Evolutionary conservation across 2,329 filamentous ascomycete genomes (phyloP).

Genomic region (Waltergamsia citrina): DNA sequence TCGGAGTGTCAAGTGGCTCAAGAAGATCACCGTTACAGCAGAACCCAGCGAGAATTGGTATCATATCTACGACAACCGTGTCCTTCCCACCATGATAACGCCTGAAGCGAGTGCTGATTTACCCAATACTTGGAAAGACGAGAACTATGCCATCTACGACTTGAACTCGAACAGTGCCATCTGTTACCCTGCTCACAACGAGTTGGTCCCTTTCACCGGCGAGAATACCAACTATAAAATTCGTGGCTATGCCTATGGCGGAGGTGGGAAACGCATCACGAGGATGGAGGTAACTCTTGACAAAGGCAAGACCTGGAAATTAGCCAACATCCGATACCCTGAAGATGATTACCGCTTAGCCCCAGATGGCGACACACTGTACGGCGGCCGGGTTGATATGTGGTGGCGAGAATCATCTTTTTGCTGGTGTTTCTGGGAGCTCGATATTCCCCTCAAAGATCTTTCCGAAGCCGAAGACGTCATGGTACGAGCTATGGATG

Average conservation of each 20-base stretch:
- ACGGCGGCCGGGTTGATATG: constrained; percentile 71
- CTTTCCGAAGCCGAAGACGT: constrained; percentile 60
- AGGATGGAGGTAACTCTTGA: constrained; percentile 78
- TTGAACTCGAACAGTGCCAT: constrained; percentile 79
- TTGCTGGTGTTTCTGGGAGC: constrained; percentile 88
- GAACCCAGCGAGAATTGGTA: constrained; percentile 88
- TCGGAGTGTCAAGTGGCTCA: constrained; percentile 88
- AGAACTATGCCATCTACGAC: constrained; percentile 88
- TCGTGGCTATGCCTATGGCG: constrained; percentile 79
- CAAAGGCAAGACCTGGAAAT: constrained; percentile 68
- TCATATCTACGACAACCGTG: constrained; percentile 87
- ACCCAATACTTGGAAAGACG: constrained; percentile 74
- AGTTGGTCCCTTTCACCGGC: constrained; percentile 42
- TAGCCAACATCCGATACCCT: constrained; percentile 71
- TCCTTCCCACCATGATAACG: constrained; percentile 76
- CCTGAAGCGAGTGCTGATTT: constrained; percentile 71
- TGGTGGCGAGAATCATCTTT: constrained; percentile 73
- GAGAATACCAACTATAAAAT: constrained; percentile 50
- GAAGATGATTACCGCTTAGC: constrained; percentile 71
- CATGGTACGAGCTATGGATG: constrained; percentile 81
- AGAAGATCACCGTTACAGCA: constrained; percentile 67
- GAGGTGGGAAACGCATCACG: constrained; percentile 75
- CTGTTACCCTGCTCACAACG: constrained; percentile 71
- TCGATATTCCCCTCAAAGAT: constrained; percentile 55
- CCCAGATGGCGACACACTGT: constrained; percentile 53